Base-by-base conservation (phyloP, 306 rosid species). In the Sechiopsis laciniata region DNA sequence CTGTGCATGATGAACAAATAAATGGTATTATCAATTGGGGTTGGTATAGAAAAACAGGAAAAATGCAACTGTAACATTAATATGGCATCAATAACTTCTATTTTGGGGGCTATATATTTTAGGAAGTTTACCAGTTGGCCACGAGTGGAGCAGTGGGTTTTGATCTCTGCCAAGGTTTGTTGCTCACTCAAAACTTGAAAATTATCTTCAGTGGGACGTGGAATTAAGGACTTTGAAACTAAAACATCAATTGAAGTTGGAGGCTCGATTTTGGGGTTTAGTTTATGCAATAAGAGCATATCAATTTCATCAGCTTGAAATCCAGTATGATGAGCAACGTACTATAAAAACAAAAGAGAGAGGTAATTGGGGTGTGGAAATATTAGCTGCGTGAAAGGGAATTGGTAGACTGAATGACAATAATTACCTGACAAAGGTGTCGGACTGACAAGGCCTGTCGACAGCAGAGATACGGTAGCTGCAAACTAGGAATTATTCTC, bases 151-250 rank as follows among this genome's bases (percentile, higher is more conserved):
- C 79, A 77, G 9, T 48, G 59, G 12, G 15, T 71, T 60, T 21
- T 74, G 42, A 91, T 85, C 70, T 85, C 89, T 71, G 81, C 90
- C 80, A 91, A 73, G 51, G 91, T 85, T 79, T 88, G 87, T 76
- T 79, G 75, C 54, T 83, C 88, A 70, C 74, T 59, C 50, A 89
- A 71, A 66, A 74, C 74, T 67, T 50, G 84, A 50, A 87, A 50
- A 55, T 78, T 73, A 40, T 85, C 88, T 75, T 75, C 83, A 12
- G 17, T 63, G 51, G 51, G 14, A 16, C 8, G 70, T 63, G 70
- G 70, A 63, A 63, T 63, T 32, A 63, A 14, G 21, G 69, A 62
- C 16, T 62, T 35, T 62, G 69, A 88, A 48, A 82, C 45, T 37
- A 76, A 58, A 58, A 20, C 68, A 60, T 71, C 61, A 54, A 81